Conservation (phyloP, 768 basidiomycete genomes). For the Boletus eberwhitei region DNA sequence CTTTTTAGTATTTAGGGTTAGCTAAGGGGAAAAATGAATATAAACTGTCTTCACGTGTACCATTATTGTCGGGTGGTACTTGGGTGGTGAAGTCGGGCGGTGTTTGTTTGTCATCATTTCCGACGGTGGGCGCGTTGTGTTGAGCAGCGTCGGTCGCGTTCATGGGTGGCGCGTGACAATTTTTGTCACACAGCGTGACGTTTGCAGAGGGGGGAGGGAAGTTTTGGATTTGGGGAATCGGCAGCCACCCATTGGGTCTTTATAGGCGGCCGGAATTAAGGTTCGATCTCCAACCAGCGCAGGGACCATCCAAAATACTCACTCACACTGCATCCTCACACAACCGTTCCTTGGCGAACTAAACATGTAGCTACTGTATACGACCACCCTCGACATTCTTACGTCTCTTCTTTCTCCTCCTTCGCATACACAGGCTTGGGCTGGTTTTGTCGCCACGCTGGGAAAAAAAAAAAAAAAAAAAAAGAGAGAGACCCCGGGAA, state of each 20-base stretch:
- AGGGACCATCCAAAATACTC: slow-evolving; percentile 55
- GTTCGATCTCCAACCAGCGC: slow-evolving; percentile 76
- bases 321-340: slow-evolving; percentile 32
- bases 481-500: slow-evolving; percentile 21
- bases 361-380: slow-evolving; percentile 6
- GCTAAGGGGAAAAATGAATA: slow-evolving; percentile 32
- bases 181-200: slow-evolving; percentile 62
- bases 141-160: slow-evolving; percentile 42
- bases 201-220: slow-evolving; percentile 47
- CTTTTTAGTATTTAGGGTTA: slow-evolving; percentile 37
- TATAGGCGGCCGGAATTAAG: slow-evolving; percentile 80
- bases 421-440: slow-evolving; percentile 81
- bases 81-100: slow-evolving; percentile 16
- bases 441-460: slow-evolving; percentile 86
- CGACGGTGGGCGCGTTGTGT: slow-evolving; percentile 30
- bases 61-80: slow-evolving; percentile 31
- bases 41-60: slow-evolving; percentile 38
- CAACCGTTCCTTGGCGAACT: slow-evolving; percentile 9
- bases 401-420: slow-evolving; percentile 56
- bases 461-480: slow-evolving; percentile 43
- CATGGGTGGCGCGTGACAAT: slow-evolving; percentile 69
- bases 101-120: slow-evolving; percentile 29
- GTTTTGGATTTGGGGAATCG: slow-evolving; percentile 63
- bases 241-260: slow-evolving; percentile 69
- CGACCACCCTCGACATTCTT: too few relatives aligned